Evolutionary conservation across 148 eudicot genomes (phyloP), one percentile per base, ranked within the genome.

Genomic region (Amaranthus cruentus): DNA sequence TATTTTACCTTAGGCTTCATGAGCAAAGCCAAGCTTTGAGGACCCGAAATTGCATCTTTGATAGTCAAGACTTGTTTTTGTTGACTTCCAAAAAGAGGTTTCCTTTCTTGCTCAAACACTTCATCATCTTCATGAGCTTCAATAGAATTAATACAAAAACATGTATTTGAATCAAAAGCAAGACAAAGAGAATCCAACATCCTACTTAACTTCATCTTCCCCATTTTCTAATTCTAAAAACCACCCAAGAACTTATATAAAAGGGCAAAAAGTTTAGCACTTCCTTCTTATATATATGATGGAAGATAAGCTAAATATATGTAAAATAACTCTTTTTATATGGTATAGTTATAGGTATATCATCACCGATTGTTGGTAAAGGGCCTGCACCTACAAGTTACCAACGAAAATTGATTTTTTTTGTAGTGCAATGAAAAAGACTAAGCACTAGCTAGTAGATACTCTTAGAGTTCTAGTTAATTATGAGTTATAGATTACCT

Each of bases 1-100:
- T 4, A 49, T 4, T 43, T 63, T 47, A 94, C 98, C 98, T 94
- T 91, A 59, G 98, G 98, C 84, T 91, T 90, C 55, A 94, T 77
- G 51, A 84, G 88, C 65, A 86, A 84, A 78, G 97, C 97, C 73
- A 94, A 85, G 50, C 91, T 88, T 62, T 87, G 90, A 50, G 91
- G 85, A 55, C 57, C 85, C 76, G 84, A 82, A 71, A 85, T 83
- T 66, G 78, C 81, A 81, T 90, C 91, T 77, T 90, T 92, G 57
- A 88, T 63, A 68, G 63, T 87, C 63, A 86, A 47, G 21, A 78
- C 63, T 18, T 82, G 68, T 9, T 55, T 82, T 66, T 73, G 86
- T 67, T 89, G 81, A 48, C 50, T 76, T 53, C 68, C 85, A 82
- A 91, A 89, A 57, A 94, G 73, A 57, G 98, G 89, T 81, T 85